A percentile compares a stretch with the other conserved stretches of the same genome.
Evolutionary conservation across 371 early-diverging fungal species (phyloP).

Genomic region (Lichtheimia hyalospora): DNA sequence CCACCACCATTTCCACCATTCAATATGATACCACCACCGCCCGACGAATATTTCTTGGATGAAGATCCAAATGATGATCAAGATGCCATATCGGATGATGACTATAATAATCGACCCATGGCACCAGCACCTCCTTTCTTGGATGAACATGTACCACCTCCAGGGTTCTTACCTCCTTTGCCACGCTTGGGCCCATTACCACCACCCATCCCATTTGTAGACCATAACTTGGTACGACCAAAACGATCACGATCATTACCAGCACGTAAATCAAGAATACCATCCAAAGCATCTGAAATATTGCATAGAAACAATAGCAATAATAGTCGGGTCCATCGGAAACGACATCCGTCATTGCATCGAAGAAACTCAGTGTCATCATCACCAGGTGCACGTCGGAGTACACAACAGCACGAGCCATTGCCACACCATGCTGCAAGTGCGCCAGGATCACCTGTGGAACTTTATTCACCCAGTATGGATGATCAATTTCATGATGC

Average conservation of each 20-base stretch:
- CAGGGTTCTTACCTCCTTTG: conserved; percentile 8
- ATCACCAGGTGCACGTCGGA: conserved; percentile 1
- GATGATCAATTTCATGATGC: conserved; percentile 12
- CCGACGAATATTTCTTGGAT: not conserved
- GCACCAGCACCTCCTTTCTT: not conserved
- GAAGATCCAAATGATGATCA: not conserved
- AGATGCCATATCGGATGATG: not conserved
- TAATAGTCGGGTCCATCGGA: not conserved
- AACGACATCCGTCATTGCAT: not conserved
- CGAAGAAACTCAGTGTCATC: conserved; percentile 8
- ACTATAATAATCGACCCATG: not conserved
- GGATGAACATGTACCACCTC: conserved; percentile 4
- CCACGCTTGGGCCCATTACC: conserved; percentile 2
- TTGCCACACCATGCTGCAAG: conserved; percentile 2
- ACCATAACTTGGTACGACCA: not conserved
- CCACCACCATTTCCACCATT: not conserved
- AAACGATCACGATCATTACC: not conserved
- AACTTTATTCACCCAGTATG: conserved; percentile 8
- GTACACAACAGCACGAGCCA: not conserved
- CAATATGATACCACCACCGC: not conserved
- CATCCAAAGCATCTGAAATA: not conserved
- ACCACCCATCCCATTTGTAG: not conserved
- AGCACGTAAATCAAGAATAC: not conserved
- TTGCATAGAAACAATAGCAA: not conserved
- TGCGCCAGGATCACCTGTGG: conserved; percentile 13